Evolutionary conservation across 306 rosid genomes (phyloP).

Genomic region (Begonia masoniana): DNA sequence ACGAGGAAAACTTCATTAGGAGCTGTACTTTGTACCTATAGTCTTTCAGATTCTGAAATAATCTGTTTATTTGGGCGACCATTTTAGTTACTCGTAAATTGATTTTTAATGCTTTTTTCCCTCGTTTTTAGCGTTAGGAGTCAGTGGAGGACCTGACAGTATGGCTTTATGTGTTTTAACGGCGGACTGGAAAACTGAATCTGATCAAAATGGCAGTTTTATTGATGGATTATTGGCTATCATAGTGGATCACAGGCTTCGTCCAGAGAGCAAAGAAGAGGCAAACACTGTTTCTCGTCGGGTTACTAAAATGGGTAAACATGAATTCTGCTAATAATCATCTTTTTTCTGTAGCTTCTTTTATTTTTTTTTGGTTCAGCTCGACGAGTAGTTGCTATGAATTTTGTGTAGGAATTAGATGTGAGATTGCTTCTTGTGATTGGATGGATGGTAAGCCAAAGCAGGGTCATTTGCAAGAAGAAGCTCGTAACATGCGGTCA

Average conservation of each 20-base stretch:
- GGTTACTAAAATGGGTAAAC: conserved; percentile 60
- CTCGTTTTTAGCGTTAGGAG: conserved; percentile 62
- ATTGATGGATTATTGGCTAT: conserved; percentile 68
- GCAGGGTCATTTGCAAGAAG: conserved; percentile 90
- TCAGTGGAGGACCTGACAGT: conserved; percentile 98
- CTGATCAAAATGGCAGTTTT: conserved; percentile 26
- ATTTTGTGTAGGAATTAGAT: conserved; percentile 48
- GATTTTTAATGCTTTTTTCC: not conserved
- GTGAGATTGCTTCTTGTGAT: conserved; percentile 59
- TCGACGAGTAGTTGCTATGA: conserved; percentile 11
- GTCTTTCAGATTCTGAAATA: no score
- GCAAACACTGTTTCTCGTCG: conserved; percentile 44
- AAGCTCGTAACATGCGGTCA: conserved; percentile 89
- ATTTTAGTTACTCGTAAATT: not conserved
- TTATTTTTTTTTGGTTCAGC: no score
- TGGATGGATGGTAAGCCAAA: conserved; percentile 77
- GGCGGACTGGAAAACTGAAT: conserved; percentile 57
- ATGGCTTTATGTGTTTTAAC: conserved; percentile 68
- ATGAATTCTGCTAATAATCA: conserved; percentile 1
- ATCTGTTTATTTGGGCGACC: no score
- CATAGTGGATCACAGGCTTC: conserved; percentile 83
- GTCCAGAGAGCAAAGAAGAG: conserved; percentile 80
- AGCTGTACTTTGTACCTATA: no score
- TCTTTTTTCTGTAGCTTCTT: conserved; percentile 1
- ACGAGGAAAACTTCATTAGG: not conserved